Base-by-base conservation (phyloP, 2,329 filamentous ascomycete species). In the Xylariaceae sp. region DNA sequence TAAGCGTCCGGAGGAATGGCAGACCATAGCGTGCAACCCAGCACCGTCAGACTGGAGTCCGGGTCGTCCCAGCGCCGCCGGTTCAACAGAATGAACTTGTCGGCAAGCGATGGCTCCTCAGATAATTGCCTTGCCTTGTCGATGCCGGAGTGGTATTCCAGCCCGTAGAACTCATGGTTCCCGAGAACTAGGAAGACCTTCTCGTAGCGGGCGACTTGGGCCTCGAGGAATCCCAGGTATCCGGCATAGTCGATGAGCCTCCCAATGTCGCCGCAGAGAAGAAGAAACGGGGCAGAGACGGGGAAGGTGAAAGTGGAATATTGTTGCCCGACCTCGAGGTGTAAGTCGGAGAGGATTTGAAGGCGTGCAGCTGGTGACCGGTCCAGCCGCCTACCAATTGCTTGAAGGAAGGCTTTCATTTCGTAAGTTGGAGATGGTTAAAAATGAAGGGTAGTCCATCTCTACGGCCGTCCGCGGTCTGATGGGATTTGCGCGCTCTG, bases 11-110 rank as follows among this genome's bases (percentile, higher is more conserved):
- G 40, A 0, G 67, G 58, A 5, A 80, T 61, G 0, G 52, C 42
- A 2, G 72, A 75, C 68, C 73, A 77, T 0, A 80, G 57, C 2
- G 72, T 75, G 41, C 70, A 77, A 5, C 75, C 75, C 2, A 79
- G 51, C 3, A 79, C 52, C 3, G 64, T 70, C n/a, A 75, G 33
- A 16, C 48, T 49, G 1, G 64, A 63, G 2, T 52, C 51, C 2
- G 57, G 49, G 13, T 63, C 42, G 29, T 68, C 62, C 41, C 58
- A 64, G 5, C 60, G 45, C 13, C 51, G 52, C 13, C 58, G 57
- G 40, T 75, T 52, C 23, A 76, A 46, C 4, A 76, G 43, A 4
- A 63, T 50, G 9, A 74, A 33, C 21, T 55, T 61, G 0, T 57
- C 58, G 0, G 33, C 35, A 10, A 72, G 45, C 1, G 30, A 33